phyloP scores from a whole-genome alignment of 148 eudicot genomes.

The Rhododendron henanense region DNA sequence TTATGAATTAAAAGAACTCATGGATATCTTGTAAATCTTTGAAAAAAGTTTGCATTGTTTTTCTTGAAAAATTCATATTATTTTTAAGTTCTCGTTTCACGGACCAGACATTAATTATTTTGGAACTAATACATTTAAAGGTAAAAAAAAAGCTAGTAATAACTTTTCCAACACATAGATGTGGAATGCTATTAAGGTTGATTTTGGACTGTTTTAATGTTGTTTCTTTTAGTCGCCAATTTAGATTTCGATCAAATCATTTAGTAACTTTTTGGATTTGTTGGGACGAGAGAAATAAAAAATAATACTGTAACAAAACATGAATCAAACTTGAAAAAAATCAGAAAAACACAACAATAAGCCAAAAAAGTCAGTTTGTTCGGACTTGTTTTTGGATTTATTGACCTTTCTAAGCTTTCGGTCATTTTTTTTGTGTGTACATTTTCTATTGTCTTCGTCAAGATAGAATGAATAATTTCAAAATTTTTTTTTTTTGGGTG shows the following conservation, averaged over 20 bases:
- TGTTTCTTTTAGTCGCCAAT: too few species aligned
- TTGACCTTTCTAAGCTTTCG: not conserved
- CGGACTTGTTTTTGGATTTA: not conserved
- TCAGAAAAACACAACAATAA: not conserved
- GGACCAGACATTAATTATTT: too few species aligned
- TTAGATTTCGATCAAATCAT: not conserved
- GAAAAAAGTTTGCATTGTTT: too few species aligned
- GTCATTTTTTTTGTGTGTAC: not conserved
- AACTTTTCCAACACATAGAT: not conserved
- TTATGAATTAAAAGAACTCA: too few species aligned
- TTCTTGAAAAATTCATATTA: too few species aligned
- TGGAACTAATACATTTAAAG: too few species aligned
- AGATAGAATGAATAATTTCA: not conserved
- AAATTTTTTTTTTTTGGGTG: too few species aligned
- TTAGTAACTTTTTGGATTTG: not conserved
- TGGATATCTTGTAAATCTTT: too few species aligned
- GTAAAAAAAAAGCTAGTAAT: too few species aligned
- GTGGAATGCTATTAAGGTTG: not conserved
- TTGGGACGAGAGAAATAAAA: not conserved
- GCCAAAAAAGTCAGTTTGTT: not conserved
- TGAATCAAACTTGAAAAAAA: not conserved
- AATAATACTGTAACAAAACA: not conserved
- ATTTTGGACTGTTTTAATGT: not conserved
- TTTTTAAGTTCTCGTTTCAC: too few species aligned
- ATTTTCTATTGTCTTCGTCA: not conserved